Conservation (phyloP, 495 filamentous ascomycete genomes). For the Tuber indicum region DNA sequence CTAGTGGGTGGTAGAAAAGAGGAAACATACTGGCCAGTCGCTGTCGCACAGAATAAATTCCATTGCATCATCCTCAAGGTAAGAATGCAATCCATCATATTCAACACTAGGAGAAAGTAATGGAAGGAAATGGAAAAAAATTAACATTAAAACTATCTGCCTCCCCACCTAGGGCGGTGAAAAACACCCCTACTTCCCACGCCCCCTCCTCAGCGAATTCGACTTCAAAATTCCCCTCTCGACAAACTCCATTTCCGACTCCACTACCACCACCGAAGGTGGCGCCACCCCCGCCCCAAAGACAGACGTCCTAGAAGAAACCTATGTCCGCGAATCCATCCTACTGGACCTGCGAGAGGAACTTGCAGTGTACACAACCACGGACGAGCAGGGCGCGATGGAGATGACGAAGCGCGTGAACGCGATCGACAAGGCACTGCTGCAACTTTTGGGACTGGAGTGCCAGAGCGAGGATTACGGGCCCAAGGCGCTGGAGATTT, state of each 20-base stretch:
- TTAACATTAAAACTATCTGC: neutral
- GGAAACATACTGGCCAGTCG: constrained; percentile 92
- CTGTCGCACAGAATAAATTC: constrained; percentile 84
- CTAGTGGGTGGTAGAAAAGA: constrained; percentile 74
- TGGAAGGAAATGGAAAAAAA: neutral
- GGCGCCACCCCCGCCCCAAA: constrained; percentile 28
- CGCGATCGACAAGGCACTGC: constrained; percentile 75
- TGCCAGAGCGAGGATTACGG: constrained; percentile 87
- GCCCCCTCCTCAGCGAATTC: constrained; percentile 85
- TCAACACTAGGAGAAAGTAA: neutral
- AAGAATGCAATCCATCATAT: neutral
- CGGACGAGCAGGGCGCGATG: constrained; percentile 56
- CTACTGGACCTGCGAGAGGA: constrained; percentile 66
- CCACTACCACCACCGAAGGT: neutral
- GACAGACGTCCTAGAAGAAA: constrained; percentile 57
- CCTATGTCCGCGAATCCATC: constrained; percentile 67
- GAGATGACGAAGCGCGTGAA: constrained; percentile 63
- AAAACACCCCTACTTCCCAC: constrained; percentile 88
- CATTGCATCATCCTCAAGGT: constrained; percentile 96
- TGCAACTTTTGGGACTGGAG: constrained; percentile 84
- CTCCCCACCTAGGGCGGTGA: constrained; percentile 57
- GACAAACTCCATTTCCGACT: constrained; percentile 40
- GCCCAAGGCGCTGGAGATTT: constrained; percentile 83
- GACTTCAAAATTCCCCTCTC: constrained; percentile 80
- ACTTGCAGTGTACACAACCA: constrained; percentile 56